Base-by-base conservation (phyloP, 768 basidiomycete genomes). In the Pholiota molesta region DNA sequence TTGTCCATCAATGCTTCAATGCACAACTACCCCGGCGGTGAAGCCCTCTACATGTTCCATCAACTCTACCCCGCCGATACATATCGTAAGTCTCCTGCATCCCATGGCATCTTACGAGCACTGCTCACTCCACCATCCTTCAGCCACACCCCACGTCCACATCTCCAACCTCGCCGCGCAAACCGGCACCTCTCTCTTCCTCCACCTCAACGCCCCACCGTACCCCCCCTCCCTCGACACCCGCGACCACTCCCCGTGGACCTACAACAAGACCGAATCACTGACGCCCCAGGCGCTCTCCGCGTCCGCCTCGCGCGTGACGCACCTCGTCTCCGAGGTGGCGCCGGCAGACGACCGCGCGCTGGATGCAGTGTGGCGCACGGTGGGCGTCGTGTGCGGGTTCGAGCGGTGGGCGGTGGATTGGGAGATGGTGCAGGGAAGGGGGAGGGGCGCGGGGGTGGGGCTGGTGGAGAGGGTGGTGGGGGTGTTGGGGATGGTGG, bases 121-220 rank as follows among this genome's bases (percentile, higher is more conserved):
- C 11, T 19, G 19, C 31, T 55, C 26, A 57, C 33, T 55, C 40
- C 55, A 53, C 21, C 19, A 13, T n/a, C 19, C n/a, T 13, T 52
- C 10, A 56, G 68, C 69, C 0, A 62, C 66, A 6, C 67, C 73
- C 39, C 85, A 89, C 60, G 84, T 97, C 3, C 91, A 96, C 69
- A 86, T 97, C 47, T 88, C 86, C 55, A 92, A 96, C 64, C 83
- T 94, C 47, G 91, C 92, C 1, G 89, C 93, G 2, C 95, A 97
- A 73, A 94, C 90, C 0, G 97, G 97, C 2, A 92, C 94, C 2
- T 91, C 94, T 0, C 86, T 95, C 57, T 97, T 98, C 80, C 85
- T 87, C 21, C 91, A 93, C 42, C 80, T 84, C 21, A 78, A 89
- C 58, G 74, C 88, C 0, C 80, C 83, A 0, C 90, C 94, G 1